Conservation (phyloP, 2,329 filamentous ascomycete species). For the Curvularia spicifera region DNA sequence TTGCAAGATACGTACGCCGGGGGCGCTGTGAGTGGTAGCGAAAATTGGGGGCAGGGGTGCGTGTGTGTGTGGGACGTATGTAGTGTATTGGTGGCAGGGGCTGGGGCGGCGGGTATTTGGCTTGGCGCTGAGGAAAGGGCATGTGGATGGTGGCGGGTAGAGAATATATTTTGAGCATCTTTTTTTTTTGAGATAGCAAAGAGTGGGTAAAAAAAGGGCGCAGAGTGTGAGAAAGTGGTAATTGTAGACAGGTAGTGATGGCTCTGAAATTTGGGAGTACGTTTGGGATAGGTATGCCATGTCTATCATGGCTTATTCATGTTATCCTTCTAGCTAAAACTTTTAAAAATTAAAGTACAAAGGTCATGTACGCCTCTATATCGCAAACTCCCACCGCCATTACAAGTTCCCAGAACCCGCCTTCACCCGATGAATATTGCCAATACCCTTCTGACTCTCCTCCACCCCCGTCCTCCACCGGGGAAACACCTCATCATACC, state of each 20-base stretch:
- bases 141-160: background rate
- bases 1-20: background rate
- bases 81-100: slow-evolving; percentile 20
- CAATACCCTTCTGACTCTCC: background rate
- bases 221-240: no score
- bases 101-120: slow-evolving; percentile 26
- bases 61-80: background rate
- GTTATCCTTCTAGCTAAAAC: background rate
- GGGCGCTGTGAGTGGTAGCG: background rate
- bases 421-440: background rate
- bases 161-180: no score
- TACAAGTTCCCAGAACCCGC: background rate
- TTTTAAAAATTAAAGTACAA: background rate
- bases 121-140: slow-evolving; percentile 18
- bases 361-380: background rate
- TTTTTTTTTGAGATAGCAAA: no score
- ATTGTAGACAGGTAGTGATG: no score
- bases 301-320: no score
- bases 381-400: background rate
- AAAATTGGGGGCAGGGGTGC: background rate
- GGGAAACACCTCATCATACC: slow-evolving; percentile 1
- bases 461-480: slow-evolving; percentile 1
- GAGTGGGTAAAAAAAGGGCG: no score
- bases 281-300: background rate
- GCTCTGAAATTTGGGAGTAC: no score